These are phyloP conservation scores for Tolypocladium ovalisporum DNA, from an alignment of 2,329 filamentous ascomycete genomes.

Conservation along the genomic window DNA sequence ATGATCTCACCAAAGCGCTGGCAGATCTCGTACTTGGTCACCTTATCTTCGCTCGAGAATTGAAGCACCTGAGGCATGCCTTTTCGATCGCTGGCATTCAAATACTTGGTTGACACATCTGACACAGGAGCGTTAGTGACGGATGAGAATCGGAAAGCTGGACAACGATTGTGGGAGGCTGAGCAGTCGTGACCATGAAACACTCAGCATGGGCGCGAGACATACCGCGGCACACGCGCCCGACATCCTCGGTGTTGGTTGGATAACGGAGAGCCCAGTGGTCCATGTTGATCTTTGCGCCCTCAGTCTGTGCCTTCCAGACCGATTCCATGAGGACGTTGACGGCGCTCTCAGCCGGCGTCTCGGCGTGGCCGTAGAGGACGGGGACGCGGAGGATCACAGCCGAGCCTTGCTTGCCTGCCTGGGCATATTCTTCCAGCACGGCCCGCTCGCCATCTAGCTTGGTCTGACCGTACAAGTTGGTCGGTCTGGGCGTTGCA, in stretches of 20 bases:
- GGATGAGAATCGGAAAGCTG: not conserved
- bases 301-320: constrained; percentile 58
- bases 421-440: constrained; percentile 44
- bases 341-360: constrained; percentile 65
- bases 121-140: not conserved
- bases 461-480: constrained; percentile 59
- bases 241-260: constrained; percentile 82
- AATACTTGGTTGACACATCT: constrained; percentile 65
- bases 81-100: constrained; percentile 34
- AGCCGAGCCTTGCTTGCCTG: constrained; percentile 40
- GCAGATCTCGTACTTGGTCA: constrained; percentile 87
- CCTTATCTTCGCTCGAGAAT: constrained; percentile 75
- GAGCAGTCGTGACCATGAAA: not conserved
- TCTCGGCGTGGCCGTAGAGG: constrained; percentile 67
- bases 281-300: constrained; percentile 62
- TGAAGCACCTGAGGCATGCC: constrained; percentile 63
- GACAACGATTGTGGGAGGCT: not conserved
- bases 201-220: constrained; percentile 7
- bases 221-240: constrained; percentile 59
- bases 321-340: constrained; percentile 71
- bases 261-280: constrained; percentile 78
- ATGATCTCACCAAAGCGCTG: constrained; percentile 68
- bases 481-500: constrained; percentile 57
- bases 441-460: constrained; percentile 53
- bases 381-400: constrained; percentile 74